Conservation (phyloP, 768 basidiomycete genomes). For the Hericium erinaceus region DNA sequence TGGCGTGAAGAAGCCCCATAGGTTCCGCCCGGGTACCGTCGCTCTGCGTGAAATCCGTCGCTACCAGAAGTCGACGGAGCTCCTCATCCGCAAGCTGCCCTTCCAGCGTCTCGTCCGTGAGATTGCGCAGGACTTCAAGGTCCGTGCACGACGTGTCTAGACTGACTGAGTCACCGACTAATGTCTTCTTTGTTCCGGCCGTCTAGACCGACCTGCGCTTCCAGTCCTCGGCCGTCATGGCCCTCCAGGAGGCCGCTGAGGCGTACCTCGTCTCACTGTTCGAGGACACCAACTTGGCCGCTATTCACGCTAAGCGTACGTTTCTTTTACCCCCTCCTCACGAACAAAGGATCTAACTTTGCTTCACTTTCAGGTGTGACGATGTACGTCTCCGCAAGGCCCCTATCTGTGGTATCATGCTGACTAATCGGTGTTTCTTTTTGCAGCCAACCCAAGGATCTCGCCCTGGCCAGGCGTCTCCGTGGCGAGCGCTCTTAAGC, state of each 20-base stretch:
- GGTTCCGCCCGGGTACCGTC: conserved; percentile 96
- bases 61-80: conserved; percentile 98
- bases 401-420: not conserved
- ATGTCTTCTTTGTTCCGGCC: not conserved
- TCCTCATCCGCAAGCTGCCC: conserved; percentile 98
- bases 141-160: conserved; percentile 19
- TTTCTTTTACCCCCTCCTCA: not conserved
- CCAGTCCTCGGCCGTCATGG: conserved; percentile 94
- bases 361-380: conserved; percentile 8
- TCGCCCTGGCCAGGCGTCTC: conserved; percentile 69
- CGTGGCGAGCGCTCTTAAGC: conserved; percentile 68
- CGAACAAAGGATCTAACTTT: not conserved
- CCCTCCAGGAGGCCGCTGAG: conserved; percentile 89
- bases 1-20: conserved; percentile 99
- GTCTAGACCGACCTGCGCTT: conserved; percentile 80
- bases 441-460: conserved; percentile 68
- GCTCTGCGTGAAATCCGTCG: conserved; percentile 97
- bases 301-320: conserved; percentile 76
- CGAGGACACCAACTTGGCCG: conserved; percentile 86
- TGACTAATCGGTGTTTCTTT: conserved; percentile 15
- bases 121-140: conserved; percentile 97
- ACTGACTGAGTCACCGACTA: not conserved
- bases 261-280: conserved; percentile 82
- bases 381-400: conserved; percentile 7
- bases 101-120: conserved; percentile 98